Evolutionary conservation across 2,329 filamentous ascomycete species (phyloP), one percentile per base, ranked within the genome.

Genomic region (Cladosporium sp.): DNA sequence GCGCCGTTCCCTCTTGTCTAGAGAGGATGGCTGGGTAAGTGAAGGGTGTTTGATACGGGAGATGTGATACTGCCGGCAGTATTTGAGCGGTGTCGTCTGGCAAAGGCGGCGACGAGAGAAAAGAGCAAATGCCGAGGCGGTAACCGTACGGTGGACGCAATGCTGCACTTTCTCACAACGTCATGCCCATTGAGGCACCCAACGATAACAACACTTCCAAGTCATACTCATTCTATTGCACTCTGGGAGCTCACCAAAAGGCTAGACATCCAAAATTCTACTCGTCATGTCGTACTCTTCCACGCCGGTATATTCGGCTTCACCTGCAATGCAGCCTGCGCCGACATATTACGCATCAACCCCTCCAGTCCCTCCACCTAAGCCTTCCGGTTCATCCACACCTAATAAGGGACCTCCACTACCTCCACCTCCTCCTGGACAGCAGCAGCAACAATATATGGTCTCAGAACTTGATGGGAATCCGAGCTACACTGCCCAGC

Each of bases 341-440:
- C 33, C 48, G 16, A 61, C 67, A 22, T 71, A 67, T 60, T 68
- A 75, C 57, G 59, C 69, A 32, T 69, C 72, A 12, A 72, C 73
- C 16, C 73, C 74, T 43, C 73, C 74, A 32, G 69, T 73, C 6
- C 74, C 73, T 8, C 74, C 74, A 16, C 74, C 73, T 16, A 70
- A 69, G 19, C 70, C 69, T 36, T 69, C 67, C 7, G 70, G 65
- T 49, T 65, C 69, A 22, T 66, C 62, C 41, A 70, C 66, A 43
- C 73, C 72, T 30, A 59, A 62, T 30, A 58, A 66, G 52, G 71
- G 71, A 2, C 72, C 71, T 52, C 73, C 73, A 19, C 67, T 72
- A 2, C 70, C 70, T 42, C 72, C 72, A 38, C 71, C 71, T 22
- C 70, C 73, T 16, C 64, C 66, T 19, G 59, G 62, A 9, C 65